Evolutionary conservation across 176 grass and related monocot species (phyloP).

Genomic region (Thalia dealbata): DNA sequence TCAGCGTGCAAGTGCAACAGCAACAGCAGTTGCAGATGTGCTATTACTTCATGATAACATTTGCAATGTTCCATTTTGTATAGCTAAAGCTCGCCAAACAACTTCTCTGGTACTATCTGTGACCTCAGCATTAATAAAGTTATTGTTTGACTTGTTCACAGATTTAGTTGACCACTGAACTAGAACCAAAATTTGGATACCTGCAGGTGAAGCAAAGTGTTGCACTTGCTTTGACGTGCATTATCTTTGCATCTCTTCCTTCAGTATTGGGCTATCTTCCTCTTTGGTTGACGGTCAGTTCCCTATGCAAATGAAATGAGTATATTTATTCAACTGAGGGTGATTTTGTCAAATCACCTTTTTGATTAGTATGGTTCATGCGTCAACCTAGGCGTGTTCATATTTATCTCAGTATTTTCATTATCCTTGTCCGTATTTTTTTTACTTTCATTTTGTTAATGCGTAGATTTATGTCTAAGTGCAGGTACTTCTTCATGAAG

Average conservation of each 20-base stretch:
- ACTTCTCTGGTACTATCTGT: slow-evolving; percentile 58
- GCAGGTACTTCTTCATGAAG: slow-evolving; percentile 92
- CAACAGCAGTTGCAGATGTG: slow-evolving; percentile 84
- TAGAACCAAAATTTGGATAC: slow-evolving; percentile 18
- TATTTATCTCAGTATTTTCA: too few relatives aligned
- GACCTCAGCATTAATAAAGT: slow-evolving; percentile 1
- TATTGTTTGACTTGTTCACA: slow-evolving; percentile 1
- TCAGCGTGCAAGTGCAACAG: slow-evolving; percentile 84
- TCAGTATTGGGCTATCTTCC: slow-evolving; percentile 96
- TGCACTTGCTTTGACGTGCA: slow-evolving; percentile 87
- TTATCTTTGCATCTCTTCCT: slow-evolving; percentile 84
- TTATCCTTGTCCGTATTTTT: too few relatives aligned
- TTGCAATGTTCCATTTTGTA: slow-evolving; percentile 70
- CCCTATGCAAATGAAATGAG: background rate
- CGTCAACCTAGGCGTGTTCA: too few relatives aligned
- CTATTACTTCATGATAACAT: slow-evolving; percentile 86
- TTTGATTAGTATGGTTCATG: too few relatives aligned
- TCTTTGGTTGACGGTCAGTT: slow-evolving; percentile 87
- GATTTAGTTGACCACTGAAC: slow-evolving; percentile 24
- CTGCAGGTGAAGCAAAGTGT: slow-evolving; percentile 99
- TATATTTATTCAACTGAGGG: too few relatives aligned
- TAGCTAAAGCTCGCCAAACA: slow-evolving; percentile 92
- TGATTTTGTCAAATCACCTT: too few relatives aligned
- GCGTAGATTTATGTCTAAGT: background rate
- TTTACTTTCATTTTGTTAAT: too few relatives aligned